Evolutionary conservation across 805 yeast species (phyloP).

Genomic region (Wickerhamomyces kurtzmanii): DNA sequence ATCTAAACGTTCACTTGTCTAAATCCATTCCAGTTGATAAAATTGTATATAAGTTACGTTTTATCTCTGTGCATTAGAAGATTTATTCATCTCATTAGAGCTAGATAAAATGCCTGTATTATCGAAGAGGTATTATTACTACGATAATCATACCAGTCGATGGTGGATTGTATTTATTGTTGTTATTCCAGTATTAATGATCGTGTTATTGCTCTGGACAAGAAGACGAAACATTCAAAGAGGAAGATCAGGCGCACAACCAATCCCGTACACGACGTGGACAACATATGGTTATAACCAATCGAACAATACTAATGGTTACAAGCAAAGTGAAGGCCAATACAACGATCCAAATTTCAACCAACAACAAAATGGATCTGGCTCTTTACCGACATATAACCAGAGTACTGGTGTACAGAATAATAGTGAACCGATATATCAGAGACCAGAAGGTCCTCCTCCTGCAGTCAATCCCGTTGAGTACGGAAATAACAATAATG

Average conservation of each 20-base stretch:
- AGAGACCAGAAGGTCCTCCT: constrained; percentile 4
- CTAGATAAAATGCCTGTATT: too few relatives aligned
- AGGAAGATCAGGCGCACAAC: background rate
- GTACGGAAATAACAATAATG: too few relatives aligned
- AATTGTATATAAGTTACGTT: too few relatives aligned
- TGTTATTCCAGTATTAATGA: constrained; percentile 1
- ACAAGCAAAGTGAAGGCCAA: too few relatives aligned
- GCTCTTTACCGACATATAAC: constrained; percentile 1
- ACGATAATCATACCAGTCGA: background rate
- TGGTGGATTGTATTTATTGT: constrained; percentile 3
- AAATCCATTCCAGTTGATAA: too few relatives aligned
- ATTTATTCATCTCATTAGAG: too few relatives aligned
- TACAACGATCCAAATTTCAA: background rate
- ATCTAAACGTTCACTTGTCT: too few relatives aligned
- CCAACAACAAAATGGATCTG: constrained; percentile 1
- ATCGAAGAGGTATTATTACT: background rate
- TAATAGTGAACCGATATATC: background rate
- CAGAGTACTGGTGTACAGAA: background rate
- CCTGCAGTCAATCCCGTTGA: too few relatives aligned
- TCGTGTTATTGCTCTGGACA: background rate
- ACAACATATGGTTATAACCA: constrained; percentile 2
- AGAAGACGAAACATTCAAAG: constrained; percentile 2
- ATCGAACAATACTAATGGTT: too few relatives aligned
- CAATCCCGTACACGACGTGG: constrained; percentile 1
- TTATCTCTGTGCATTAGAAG: too few relatives aligned